phyloP scores from a whole-genome alignment of 352 stramenopile species.

The Phytophthora chlamydospora region DNA sequence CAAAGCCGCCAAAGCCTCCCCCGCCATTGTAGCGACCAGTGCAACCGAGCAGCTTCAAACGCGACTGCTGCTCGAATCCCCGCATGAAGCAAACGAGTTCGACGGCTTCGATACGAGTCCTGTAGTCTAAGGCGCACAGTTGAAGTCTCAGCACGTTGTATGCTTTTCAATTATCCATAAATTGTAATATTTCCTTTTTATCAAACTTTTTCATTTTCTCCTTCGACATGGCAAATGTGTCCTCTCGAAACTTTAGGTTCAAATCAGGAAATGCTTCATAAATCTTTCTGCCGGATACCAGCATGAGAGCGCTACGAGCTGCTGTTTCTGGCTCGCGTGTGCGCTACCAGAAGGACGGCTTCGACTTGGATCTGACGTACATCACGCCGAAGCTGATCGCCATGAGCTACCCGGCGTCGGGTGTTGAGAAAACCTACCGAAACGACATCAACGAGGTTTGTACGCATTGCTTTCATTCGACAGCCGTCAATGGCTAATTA shows the following conservation, averaged over 20 bases:
- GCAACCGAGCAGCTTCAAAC: slow-evolving; percentile 43
- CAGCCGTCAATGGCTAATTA: no score
- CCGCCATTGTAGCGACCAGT: slow-evolving; percentile 18
- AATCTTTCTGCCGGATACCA: no score
- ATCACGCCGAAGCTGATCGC: slow-evolving; percentile 81
- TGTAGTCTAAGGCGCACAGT: slow-evolving; percentile 4
- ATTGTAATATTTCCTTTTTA: no score
- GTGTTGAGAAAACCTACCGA: slow-evolving; percentile 86
- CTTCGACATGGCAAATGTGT: no score
- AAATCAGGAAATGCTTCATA: no score
- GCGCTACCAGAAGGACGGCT: slow-evolving; percentile 84
- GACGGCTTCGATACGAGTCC: slow-evolving; percentile 45
- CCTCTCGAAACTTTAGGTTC: no score
- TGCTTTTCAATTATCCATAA: not conserved
- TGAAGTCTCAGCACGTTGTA: slow-evolving; percentile 7
- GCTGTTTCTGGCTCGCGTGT: slow-evolving; percentile 81
- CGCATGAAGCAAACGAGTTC: slow-evolving; percentile 45
- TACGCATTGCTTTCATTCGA: no score
- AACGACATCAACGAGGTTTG: slow-evolving; percentile 84
- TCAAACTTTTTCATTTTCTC: no score
- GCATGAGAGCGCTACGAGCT: slow-evolving; percentile 84
- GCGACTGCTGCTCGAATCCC: slow-evolving; percentile 51
- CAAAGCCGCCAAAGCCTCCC: slow-evolving; percentile 30
- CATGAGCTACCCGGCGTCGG: slow-evolving; percentile 83
- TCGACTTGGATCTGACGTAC: slow-evolving; percentile 86